Evolutionary conservation across 768 basidiomycete genomes (phyloP).

Genomic region (Boletus subcaerulescens): DNA sequence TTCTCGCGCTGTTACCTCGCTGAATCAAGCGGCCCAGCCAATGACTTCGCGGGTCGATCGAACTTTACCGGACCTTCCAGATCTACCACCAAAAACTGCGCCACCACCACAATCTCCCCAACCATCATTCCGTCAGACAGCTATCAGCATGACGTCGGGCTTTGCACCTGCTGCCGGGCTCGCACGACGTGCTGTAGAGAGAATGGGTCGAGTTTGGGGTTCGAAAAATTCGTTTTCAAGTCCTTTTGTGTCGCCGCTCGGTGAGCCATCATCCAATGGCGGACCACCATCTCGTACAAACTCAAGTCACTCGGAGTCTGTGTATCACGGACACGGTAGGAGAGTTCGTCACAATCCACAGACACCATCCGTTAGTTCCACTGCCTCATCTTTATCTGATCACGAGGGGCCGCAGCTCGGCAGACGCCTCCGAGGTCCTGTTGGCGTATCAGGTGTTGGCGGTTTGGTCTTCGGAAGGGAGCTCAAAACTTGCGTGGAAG

Average conservation of each 20-base stretch:
- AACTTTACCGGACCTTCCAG: constrained; percentile 30
- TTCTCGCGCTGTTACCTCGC: constrained; percentile 12
- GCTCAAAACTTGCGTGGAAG: constrained; percentile 50
- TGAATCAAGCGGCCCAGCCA: constrained; percentile 27
- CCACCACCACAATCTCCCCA: constrained; percentile 17
- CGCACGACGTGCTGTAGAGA: constrained; percentile 75
- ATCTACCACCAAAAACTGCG: constrained; percentile 11
- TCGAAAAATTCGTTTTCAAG: constrained; percentile 37
- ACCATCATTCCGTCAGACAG: constrained; percentile 54
- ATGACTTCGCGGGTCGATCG: constrained; percentile 27
- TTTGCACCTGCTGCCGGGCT: constrained; percentile 72
- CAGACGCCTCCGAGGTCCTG: constrained; percentile 51
- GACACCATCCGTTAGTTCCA: constrained; percentile 56
- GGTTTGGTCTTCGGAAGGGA: constrained; percentile 69
- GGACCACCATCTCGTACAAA: constrained; percentile 36
- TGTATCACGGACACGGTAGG: constrained; percentile 22
- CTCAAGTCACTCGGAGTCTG: constrained; percentile 38
- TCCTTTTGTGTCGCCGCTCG: constrained; percentile 45
- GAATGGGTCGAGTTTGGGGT: constrained; percentile 66
- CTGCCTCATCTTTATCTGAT: constrained; percentile 47
- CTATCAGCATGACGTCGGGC: constrained; percentile 68
- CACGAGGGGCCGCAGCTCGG: constrained; percentile 56
- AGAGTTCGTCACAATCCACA: constrained; percentile 55
- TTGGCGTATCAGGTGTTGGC: constrained; percentile 38
- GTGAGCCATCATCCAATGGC: constrained; percentile 38